A percentile compares a stretch with the other conserved stretches of the same genome.
phyloP scores from a whole-genome alignment of 2,329 filamentous ascomycete species.

The Falciphora oryzae region DNA sequence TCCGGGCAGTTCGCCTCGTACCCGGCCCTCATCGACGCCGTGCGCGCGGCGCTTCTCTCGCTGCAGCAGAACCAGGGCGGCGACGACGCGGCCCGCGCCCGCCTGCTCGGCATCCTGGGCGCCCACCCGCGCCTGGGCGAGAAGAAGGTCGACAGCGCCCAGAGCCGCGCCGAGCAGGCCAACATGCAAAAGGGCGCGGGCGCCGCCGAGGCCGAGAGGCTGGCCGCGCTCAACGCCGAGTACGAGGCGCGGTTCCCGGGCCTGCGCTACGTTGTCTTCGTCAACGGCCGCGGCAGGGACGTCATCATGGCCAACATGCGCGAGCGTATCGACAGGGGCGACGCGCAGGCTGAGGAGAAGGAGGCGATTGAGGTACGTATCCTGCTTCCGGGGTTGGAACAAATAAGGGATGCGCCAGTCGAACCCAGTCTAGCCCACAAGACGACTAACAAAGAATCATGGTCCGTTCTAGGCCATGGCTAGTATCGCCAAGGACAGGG shows the following conservation, averaged over 20 bases:
- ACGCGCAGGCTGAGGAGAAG: constrained; percentile 60
- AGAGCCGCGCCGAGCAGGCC: constrained; percentile 78
- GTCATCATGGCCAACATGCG: constrained; percentile 81
- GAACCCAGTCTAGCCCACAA: neutral
- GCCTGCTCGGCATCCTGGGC: constrained; percentile 66
- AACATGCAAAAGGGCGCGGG: constrained; percentile 54
- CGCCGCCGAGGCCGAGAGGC: constrained; percentile 48
- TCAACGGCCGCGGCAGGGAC: constrained; percentile 70
- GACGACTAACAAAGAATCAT: no score
- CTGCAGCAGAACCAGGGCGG: constrained; percentile 40
- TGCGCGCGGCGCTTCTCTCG: constrained; percentile 57
- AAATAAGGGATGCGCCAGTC: no score
- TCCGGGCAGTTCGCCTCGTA: constrained; percentile 58
- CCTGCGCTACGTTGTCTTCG: constrained; percentile 84
- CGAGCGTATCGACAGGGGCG: constrained; percentile 60
- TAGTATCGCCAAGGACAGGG: constrained; percentile 79
- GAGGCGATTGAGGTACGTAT: constrained; percentile 66
- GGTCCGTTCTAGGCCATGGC: constrained; percentile 66
- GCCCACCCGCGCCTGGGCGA: constrained; percentile 81
- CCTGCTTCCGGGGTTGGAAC: neutral
- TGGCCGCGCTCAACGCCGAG: constrained; percentile 63
- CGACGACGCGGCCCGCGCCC: constrained; percentile 38
- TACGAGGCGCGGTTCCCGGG: constrained; percentile 82
- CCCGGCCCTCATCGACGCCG: constrained; percentile 58
- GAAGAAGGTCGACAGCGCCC: constrained; percentile 73